These are phyloP conservation scores for Daedaleopsis sinensis DNA, from an alignment of 768 basidiomycete genomes.

Conservation along the genomic window DNA sequence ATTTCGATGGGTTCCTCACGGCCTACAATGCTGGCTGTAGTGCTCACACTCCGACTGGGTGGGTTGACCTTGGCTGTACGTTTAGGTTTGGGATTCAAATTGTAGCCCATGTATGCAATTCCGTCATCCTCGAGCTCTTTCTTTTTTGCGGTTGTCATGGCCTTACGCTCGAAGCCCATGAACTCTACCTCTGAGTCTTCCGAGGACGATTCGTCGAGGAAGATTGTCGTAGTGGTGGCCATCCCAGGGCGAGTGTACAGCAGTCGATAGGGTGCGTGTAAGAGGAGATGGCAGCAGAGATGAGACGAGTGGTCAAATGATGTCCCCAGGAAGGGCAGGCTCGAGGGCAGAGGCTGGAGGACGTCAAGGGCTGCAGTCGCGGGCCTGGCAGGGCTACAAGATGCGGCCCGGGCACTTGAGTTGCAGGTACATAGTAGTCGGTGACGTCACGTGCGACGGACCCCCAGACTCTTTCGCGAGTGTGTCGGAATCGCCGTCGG, in stretches of 20 bases:
- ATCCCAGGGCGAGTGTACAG: too few species aligned
- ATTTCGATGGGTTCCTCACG: not conserved
- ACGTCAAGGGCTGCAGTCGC: not conserved
- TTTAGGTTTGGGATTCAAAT: not conserved
- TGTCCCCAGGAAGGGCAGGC: too few species aligned
- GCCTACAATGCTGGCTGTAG: not conserved
- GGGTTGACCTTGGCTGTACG: not conserved
- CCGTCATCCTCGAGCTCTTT: slow-evolving; percentile 1
- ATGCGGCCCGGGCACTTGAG: too few species aligned
- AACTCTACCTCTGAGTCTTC: slow-evolving; percentile 9
- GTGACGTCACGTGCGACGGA: not conserved
- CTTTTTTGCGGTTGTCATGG: not conserved
- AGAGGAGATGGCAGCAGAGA: too few species aligned
- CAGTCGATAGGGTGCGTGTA: too few species aligned
- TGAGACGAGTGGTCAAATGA: too few species aligned
- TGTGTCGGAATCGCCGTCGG: too few species aligned
- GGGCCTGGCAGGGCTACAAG: too few species aligned
- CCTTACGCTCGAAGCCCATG: slow-evolving; percentile 5
- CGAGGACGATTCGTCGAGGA: not conserved
- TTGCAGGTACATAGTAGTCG: too few species aligned
- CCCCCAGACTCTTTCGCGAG: too few species aligned
- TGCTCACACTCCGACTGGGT: not conserved
- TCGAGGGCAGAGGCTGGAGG: too few species aligned
- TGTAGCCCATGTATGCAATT: slow-evolving; percentile 4
- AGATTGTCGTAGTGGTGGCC: too few species aligned